Conservation (phyloP, 495 filamentous ascomycete genomes). For the Annulohypoxylon nitens region DNA sequence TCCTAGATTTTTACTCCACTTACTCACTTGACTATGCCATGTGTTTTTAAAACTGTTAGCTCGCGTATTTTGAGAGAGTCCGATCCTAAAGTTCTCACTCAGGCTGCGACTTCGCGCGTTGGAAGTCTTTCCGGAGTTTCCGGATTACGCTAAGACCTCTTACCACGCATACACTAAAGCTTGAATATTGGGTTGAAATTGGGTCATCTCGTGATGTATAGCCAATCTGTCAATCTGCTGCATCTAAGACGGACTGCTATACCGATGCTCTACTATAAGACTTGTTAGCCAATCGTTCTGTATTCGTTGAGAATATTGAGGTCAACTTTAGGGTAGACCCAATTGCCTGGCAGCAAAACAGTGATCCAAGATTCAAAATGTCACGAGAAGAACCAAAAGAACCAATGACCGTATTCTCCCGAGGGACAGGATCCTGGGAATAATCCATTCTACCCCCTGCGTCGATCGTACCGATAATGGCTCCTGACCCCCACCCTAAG, state of each 20-base stretch:
- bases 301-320: background rate
- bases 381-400: slow-evolving; percentile 24
- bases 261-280: background rate
- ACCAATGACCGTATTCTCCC: slow-evolving; percentile 32
- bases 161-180: slow-evolving; percentile 6
- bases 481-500: slow-evolving; percentile 41
- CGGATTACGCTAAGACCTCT: slow-evolving; percentile 29
- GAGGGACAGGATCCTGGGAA: slow-evolving; percentile 39
- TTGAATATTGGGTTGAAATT: slow-evolving; percentile 15
- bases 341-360: slow-evolving; percentile 4
- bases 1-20: slow-evolving; percentile 1
- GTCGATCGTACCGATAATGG: slow-evolving; percentile 44
- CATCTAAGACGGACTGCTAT: background rate
- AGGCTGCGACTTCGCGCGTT: slow-evolving; percentile 17
- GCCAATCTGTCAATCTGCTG: slow-evolving; percentile 3
- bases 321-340: background rate
- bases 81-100: slow-evolving; percentile 15
- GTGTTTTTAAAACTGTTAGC: background rate
- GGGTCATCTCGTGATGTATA: slow-evolving; percentile 3
- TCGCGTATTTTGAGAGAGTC: slow-evolving; percentile 5
- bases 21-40: background rate
- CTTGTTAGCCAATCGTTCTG: background rate
- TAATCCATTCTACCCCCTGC: slow-evolving; percentile 40
- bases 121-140: slow-evolving; percentile 35
- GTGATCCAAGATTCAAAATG: slow-evolving; percentile 22